Percentiles rank a stretch among this genome's conserved stretches.
Conservation (phyloP, 768 basidiomycete species). For the Amanita pallidorosea region DNA sequence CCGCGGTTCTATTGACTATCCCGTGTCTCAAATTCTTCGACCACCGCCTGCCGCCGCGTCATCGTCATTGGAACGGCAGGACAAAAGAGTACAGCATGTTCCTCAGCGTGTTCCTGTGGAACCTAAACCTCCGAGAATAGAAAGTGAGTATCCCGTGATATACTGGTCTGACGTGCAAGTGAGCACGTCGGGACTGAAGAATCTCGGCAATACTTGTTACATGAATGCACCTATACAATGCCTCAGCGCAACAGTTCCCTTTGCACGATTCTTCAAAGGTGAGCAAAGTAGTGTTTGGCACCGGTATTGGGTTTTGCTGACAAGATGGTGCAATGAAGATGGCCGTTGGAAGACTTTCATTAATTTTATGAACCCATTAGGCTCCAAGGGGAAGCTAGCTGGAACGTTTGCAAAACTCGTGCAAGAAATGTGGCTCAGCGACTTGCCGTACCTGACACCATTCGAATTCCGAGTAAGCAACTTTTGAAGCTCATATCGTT, state of each 20-base stretch:
- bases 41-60: constrained; percentile 75
- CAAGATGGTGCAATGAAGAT: constrained; percentile 29
- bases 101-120: constrained; percentile 19
- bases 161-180: constrained; percentile 82
- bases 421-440: constrained; percentile 80
- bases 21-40: constrained; percentile 55
- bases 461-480: constrained; percentile 68
- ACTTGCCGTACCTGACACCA: constrained; percentile 75
- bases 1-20: constrained; percentile 68
- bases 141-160: constrained; percentile 67
- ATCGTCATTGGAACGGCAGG: constrained; percentile 62
- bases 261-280: constrained; percentile 90
- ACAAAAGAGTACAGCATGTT: constrained; percentile 40
- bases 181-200: constrained; percentile 82
- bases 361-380: constrained; percentile 78
- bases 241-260: constrained; percentile 87
- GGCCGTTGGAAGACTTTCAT: constrained; percentile 75
- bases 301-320: constrained; percentile 1
- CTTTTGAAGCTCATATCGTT: background rate
- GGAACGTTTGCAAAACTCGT: constrained; percentile 76
- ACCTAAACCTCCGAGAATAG: constrained; percentile 57
- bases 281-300: constrained; percentile 12
- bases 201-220: constrained; percentile 95
- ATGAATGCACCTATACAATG: constrained; percentile 99
- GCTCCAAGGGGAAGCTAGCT: constrained; percentile 78